A percentile compares a stretch with the other conserved stretches of the same genome.
Conservation (phyloP, 345 rosid genomes). For the Citrus inodora region DNA sequence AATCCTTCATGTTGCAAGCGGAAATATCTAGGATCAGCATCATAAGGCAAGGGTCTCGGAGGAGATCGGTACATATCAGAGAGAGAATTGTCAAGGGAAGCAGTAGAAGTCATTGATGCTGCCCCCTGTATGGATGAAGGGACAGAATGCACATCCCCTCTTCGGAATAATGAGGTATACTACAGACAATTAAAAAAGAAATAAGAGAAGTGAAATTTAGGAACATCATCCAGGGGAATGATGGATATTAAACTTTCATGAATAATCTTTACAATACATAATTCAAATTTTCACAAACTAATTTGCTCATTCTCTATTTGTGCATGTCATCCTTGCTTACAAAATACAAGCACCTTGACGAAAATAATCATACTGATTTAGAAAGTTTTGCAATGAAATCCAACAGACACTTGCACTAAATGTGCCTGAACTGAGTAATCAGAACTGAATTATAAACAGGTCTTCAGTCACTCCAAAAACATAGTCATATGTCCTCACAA, state of each 20-base stretch:
- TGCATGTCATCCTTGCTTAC: not conserved
- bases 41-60: slow-evolving; percentile 96
- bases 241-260: not conserved
- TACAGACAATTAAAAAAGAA: slow-evolving; percentile 26
- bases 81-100: slow-evolving; percentile 75
- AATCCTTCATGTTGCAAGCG: slow-evolving; percentile 55
- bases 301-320: not conserved
- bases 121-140: slow-evolving; percentile 77
- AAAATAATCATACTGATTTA: not conserved
- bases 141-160: slow-evolving; percentile 72
- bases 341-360: not conserved
- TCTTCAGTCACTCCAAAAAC: not conserved
- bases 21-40: slow-evolving; percentile 61
- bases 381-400: not conserved
- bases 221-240: slow-evolving; percentile 16
- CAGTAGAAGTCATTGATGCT: slow-evolving; percentile 57
- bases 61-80: slow-evolving; percentile 84
- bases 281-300: slow-evolving; percentile 13
- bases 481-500: not conserved
- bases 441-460: not conserved
- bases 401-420: not conserved
- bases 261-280: slow-evolving; percentile 6
- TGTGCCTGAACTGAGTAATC: not conserved
- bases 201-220: not conserved
- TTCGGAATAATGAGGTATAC: slow-evolving; percentile 67